A percentile compares a stretch with the other conserved stretches of the same genome.
These are phyloP conservation scores for Fagus crenata DNA, from an alignment of 306 rosid genomes.

Conservation along the genomic window DNA sequence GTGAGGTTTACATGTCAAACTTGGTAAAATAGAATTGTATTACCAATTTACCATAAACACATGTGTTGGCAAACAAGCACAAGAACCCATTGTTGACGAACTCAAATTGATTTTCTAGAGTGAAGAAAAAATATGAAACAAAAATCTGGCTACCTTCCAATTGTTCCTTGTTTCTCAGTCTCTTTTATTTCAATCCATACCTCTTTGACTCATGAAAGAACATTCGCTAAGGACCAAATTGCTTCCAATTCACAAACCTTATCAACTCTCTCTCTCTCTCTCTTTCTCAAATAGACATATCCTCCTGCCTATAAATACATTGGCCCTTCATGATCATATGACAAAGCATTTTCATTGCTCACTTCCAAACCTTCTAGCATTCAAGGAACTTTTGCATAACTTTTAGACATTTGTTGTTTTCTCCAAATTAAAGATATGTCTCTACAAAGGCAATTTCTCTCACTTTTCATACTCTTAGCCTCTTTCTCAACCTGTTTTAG, in stretches of 20 bases:
- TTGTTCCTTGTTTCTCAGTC: slow-evolving; percentile 31
- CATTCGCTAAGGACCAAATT: slow-evolving; percentile 14
- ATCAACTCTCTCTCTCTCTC: slow-evolving; percentile 3
- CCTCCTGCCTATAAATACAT: slow-evolving; percentile 38
- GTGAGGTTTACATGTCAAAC: no score
- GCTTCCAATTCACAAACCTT: slow-evolving; percentile 20
- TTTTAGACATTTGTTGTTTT: slow-evolving; percentile 8
- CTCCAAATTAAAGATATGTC: slow-evolving; percentile 36
- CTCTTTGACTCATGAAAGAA: slow-evolving; percentile 17
- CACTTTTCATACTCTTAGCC: slow-evolving; percentile 29
- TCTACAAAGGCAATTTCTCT: slow-evolving; percentile 23
- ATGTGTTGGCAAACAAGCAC: slow-evolving; percentile 52
- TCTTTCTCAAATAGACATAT: slow-evolving; percentile 19
- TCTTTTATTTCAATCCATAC: slow-evolving; percentile 21
- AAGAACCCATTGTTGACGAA: slow-evolving; percentile 26
- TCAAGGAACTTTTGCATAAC: slow-evolving; percentile 3
- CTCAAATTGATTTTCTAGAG: slow-evolving; percentile 1
- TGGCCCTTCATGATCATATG: background rate
- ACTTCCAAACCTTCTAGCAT: slow-evolving; percentile 25
- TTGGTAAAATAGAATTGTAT: slow-evolving; percentile 3
- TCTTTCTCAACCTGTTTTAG: slow-evolving; percentile 39
- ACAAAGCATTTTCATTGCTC: slow-evolving; percentile 24
- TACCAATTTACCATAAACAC: background rate
- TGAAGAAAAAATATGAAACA: background rate
- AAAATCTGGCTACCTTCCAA: slow-evolving; percentile 41